Conservation (phyloP, 805 yeast species). For the Metschnikowia dekortorum region DNA sequence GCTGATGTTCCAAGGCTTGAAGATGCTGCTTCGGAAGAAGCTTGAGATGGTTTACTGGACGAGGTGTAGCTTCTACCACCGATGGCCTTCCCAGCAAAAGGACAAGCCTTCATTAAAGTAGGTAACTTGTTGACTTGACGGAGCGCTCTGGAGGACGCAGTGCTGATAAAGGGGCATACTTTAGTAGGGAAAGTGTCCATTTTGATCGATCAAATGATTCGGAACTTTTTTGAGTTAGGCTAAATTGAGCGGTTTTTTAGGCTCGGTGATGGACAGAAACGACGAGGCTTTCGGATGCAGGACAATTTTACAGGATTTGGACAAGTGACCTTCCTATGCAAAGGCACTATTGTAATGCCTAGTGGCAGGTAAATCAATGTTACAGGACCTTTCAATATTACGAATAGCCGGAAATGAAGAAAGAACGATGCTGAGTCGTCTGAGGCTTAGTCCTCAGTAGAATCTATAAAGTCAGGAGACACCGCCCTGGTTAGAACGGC, state of each 20-base stretch:
- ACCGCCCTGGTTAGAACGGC: too few relatives aligned
- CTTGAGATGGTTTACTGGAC: constrained; percentile 42
- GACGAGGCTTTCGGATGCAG: too few relatives aligned
- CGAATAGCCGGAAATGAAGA: too few relatives aligned
- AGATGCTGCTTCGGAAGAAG: constrained; percentile 36
- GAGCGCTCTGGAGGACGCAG: constrained; percentile 55
- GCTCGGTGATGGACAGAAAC: not conserved
- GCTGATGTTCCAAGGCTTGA: constrained; percentile 25
- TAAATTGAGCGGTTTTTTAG: not conserved
- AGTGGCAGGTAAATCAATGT: too few relatives aligned
- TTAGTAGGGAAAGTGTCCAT: constrained; percentile 81
- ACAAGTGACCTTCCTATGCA: too few relatives aligned
- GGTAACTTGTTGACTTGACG: constrained; percentile 48
- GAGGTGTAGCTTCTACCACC: constrained; percentile 43
- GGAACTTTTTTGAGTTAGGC: not conserved
- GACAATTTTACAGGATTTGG: too few relatives aligned
- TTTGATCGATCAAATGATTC: not conserved
- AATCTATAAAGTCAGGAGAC: too few relatives aligned
- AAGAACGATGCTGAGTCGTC: too few relatives aligned
- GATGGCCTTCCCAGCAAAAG: constrained; percentile 85
- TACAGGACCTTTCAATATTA: too few relatives aligned
- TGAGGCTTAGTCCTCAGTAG: too few relatives aligned
- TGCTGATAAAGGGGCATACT: constrained; percentile 79
- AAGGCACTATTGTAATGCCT: too few relatives aligned
- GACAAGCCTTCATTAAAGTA: constrained; percentile 59